Evolutionary conservation across 169 alveolate species (phyloP), one percentile per base, ranked within the genome.

Genomic region (Eimeria sp.): DNA sequence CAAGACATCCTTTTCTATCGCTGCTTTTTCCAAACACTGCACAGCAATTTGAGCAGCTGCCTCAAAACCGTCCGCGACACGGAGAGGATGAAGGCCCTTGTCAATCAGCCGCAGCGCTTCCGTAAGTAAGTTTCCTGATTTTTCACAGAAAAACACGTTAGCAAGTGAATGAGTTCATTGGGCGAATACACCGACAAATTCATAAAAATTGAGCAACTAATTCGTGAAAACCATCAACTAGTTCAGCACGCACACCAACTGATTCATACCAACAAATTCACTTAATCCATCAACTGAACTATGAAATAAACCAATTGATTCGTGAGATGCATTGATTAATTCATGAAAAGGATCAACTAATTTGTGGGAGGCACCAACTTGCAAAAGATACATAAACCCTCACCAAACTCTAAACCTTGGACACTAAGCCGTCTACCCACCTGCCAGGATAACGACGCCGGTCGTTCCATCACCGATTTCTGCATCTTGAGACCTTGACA

Each of bases 391-490:
- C n/a, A n/a, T n/a, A n/a, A n/a, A n/a, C n/a, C n/a, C 11, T 6
- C 11, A 62, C 8, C 11, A 14, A 74, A 40, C 83, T 58, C 83
- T 40, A 40, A 4, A 1, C 9, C 58, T 23, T 60, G 6, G 27
- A 60, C 68, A 2, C 68, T 60, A 60, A 60, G 6, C 68, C 80
- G 43, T 13, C 33, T 25, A 33, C 11, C 99, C 99, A 2, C 99
- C 99, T 20, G 99, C 99, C 72, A 99, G 96, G 68, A 99, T 99
- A 33, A 99, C 99, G 62, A 99, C 99, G 14, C 99, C 99, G 6
- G 99, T 99, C 85, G 99, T 99, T 52, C 99, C 99, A 97, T 99
- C 99, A 60, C 99, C 99, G 78, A 99, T 99, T 97, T 99, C 99
- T 89, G 99, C 99, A 95, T 99, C 99, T 98, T 99, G 99, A 91